These are phyloP conservation scores for Cyclotella distinguenda DNA, from an alignment of 108 stramenopile species.

Conservation along the genomic window DNA sequence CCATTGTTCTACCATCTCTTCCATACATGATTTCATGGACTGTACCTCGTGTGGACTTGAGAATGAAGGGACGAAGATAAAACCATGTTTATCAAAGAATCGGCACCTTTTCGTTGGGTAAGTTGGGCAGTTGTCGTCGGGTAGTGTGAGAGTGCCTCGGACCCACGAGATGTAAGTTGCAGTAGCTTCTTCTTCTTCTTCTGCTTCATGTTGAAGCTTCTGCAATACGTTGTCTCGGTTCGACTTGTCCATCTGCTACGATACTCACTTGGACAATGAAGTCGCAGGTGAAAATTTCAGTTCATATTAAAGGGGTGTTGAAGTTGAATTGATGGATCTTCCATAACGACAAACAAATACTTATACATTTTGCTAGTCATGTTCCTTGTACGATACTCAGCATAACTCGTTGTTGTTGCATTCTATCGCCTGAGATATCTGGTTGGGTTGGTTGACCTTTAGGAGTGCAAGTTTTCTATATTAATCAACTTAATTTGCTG, in stretches of 20 bases:
- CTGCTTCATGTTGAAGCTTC: conserved; percentile 3
- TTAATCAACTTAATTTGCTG: no score
- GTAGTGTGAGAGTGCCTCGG: conserved; percentile 2
- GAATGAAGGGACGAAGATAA: conserved; percentile 52
- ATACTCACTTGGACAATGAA: no score
- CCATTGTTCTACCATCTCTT: conserved; percentile 58
- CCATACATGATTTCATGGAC: conserved; percentile 70
- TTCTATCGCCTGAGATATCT: no score
- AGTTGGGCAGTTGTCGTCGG: not conserved
- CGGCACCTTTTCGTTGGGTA: conserved; percentile 42
- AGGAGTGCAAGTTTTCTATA: no score
- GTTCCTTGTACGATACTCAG: no score
- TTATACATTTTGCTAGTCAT: no score
- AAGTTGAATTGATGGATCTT: no score
- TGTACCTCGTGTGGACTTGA: conserved; percentile 33
- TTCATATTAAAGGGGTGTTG: no score
- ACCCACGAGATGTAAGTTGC: conserved; percentile 32
- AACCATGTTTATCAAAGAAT: conserved; percentile 73
- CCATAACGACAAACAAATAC: no score
- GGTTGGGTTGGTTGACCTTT: no score
- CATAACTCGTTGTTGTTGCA: no score
- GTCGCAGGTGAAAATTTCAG: no score
- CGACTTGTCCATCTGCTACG: not conserved
- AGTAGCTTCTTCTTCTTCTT: not conserved
- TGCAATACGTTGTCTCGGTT: conserved; percentile 8